phyloP scores from a whole-genome alignment of 495 filamentous ascomycete species.

The Staphylotrichum tortipilum region DNA sequence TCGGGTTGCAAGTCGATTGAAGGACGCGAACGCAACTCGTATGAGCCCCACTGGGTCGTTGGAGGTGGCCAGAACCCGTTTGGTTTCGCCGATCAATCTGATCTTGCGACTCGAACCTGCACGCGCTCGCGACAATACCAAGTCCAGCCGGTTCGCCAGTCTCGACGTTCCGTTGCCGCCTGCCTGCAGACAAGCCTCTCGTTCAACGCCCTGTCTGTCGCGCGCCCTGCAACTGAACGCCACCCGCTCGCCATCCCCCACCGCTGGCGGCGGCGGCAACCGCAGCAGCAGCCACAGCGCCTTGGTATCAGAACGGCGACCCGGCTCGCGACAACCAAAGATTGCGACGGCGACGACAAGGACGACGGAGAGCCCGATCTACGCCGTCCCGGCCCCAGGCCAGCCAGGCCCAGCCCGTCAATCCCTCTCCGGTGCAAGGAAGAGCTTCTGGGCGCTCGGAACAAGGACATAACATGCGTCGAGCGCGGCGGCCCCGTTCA shows the following conservation, averaged over 20 bases:
- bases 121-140: background rate
- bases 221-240: background rate
- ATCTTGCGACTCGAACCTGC: background rate
- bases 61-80: conserved; percentile 6
- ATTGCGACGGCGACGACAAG: too few species aligned
- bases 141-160: background rate
- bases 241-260: too few species aligned
- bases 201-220: background rate
- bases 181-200: background rate
- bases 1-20: too few species aligned
- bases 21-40: background rate
- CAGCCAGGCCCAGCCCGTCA: background rate
- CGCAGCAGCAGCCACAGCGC: background rate
- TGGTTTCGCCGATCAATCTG: background rate
- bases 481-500: conserved; percentile 8
- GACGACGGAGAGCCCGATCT: too few species aligned
- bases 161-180: background rate
- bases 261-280: background rate
- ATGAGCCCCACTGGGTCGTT: background rate
- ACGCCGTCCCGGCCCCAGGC: too few species aligned
- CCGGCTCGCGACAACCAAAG: background rate
- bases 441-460: background rate
- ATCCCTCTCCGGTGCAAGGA: background rate
- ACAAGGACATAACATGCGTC: conserved; percentile 18
- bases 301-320: background rate